Base-by-base conservation (phyloP, 805 yeast species). In the Saturnispora galanensis region DNA sequence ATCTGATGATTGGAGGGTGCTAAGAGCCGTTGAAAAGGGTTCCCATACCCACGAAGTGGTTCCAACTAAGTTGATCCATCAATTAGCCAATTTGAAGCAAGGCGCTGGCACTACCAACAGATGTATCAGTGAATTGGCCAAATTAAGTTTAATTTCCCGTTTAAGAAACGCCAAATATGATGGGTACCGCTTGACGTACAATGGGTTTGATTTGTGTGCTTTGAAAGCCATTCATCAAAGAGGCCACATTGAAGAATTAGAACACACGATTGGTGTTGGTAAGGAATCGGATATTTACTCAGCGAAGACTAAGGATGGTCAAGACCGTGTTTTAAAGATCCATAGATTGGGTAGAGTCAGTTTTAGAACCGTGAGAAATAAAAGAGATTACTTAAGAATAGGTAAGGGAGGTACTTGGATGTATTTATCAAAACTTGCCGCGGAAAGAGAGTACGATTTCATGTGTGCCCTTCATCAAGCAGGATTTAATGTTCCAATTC, bases 201-300 rank as follows among this genome's bases (percentile, higher is more conserved):
- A 76, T 39, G 99, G 99, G 3, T 85, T 80, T 63, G 99, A 93
- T 64, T 93, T 85, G 59, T 70, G 93, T 52, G 97, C 97, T 0
- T 70, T 93, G 51, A 87, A 82, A 62, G 74, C 95, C 8, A 77
- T 93, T 79, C 69, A 84, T 50, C 83, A 81, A 56, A 71, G 87
- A 52, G 77, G 80, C 35, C 72, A 86, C 0, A 59, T 93, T 9
- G 80, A 80, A 55, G 81, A 90, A 1, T 75, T 90, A 12, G 97
- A 96, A 13, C 72, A 81, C 38, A 84, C 83, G 9, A 88, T 90
- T 53, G 98, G 97, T 48, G 96, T 93, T 42, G 98, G 98, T 56
- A 93, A 93, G 59, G 98, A 93, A 64, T 88, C 97, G 3, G 98
- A 93, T 66, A 89, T 93, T 56, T 87, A 83, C 62, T 74, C 89